phyloP scores from a whole-genome alignment of 306 rosid species.

The Lathyrus aphaca region DNA sequence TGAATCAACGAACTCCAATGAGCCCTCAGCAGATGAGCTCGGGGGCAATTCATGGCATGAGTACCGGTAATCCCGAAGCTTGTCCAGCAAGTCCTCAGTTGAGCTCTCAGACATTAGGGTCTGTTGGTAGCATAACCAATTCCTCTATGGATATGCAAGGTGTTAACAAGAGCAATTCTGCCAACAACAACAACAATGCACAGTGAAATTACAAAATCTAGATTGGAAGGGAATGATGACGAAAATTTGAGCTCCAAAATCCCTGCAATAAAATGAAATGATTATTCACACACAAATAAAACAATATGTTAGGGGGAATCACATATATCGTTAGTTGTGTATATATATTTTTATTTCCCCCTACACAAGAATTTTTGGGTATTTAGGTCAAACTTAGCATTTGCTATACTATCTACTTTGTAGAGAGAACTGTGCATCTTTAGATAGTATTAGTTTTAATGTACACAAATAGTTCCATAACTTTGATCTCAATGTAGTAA shows the following conservation, averaged over 20 bases:
- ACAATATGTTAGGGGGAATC: slow-evolving; percentile 26
- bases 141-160: slow-evolving; percentile 98
- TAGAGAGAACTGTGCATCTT: neutral
- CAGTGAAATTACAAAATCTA: slow-evolving; percentile 39
- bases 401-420: neutral
- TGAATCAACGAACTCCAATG: slow-evolving; percentile 94
- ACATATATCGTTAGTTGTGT: slow-evolving; percentile 31
- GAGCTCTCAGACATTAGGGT: slow-evolving; percentile 93
- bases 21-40: slow-evolving; percentile 92
- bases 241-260: slow-evolving; percentile 10
- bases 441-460: neutral
- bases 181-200: slow-evolving; percentile 52
- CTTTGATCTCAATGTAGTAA: neutral
- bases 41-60: slow-evolving; percentile 80
- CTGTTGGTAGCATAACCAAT: slow-evolving; percentile 66
- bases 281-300: slow-evolving; percentile 20
- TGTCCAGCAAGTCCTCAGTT: slow-evolving; percentile 97
- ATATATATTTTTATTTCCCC: slow-evolving; percentile 22
- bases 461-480: neutral
- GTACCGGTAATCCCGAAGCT: slow-evolving; percentile 87
- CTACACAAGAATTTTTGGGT: slow-evolving; percentile 17
- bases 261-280: slow-evolving; percentile 18
- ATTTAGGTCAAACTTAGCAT: slow-evolving; percentile 12
- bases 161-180: slow-evolving; percentile 82
- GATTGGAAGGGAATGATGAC: slow-evolving; percentile 4